Evolutionary conservation across 2,329 filamentous ascomycete genomes (phyloP), one percentile per base, ranked within the genome.

Genomic region (Chrysoporthe puriensis): DNA sequence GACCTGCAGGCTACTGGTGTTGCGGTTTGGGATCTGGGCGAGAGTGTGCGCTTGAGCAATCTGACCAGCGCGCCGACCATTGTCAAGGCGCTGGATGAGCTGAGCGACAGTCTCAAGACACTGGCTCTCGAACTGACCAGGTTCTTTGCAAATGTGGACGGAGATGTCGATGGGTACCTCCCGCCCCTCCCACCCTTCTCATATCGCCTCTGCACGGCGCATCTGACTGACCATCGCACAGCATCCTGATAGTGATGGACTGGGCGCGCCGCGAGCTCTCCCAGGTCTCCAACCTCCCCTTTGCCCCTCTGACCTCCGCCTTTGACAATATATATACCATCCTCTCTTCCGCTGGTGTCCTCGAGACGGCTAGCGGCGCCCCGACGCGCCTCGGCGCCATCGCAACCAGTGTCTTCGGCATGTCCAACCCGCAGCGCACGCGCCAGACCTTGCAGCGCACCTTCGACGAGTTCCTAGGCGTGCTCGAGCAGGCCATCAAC

Each of bases 191-290:
- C 46, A 18, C 18, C 36, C 60, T 2, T 34, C 14, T 32, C 59
- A 62, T 21, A 32, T 59, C 6, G 36, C 40, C 14, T 1, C 59
- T 18, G n/a, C n/a, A 16, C 36, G 26, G 18, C 7, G 36, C 26
- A 40, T 11, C n/a, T 58, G 11, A 4, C 52, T 60, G 18, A 67
- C 40, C 46, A 14, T 14, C 4, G 36, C 7, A 7, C 14, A 90
- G 91, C 69, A 97, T 97, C 72, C 85, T 98, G 46, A 91, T 96
- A 69, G 93, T 96, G 63, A 97, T 98, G 94, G 93, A 97, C 76
- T 97, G 95, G 95, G 92, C 93, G 16, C 91, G 91, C 75, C 89
- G 94, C 71, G 94, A 97, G 77, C 87, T 98, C 16, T 84, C 89
- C 69, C 89, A 89, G 58, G 82, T 96, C 66, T 86, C 88, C 70